A percentile compares a stretch with the other conserved stretches of the same genome.
Evolutionary conservation across 2,329 filamentous ascomycete genomes (phyloP).

Genomic region (Microsporum canis): DNA sequence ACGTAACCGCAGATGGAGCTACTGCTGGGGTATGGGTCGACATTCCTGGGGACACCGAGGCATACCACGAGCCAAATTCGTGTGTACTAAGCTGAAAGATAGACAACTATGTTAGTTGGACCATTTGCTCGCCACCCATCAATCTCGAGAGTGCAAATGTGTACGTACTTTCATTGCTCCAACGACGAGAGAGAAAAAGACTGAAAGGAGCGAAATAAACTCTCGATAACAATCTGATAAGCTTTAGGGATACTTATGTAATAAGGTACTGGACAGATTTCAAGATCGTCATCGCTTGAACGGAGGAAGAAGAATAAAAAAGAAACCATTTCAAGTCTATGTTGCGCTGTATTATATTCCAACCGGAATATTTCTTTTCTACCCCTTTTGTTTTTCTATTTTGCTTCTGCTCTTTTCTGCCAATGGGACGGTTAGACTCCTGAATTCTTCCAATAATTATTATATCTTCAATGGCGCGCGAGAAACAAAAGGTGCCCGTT

Average conservation of each 20-base stretch:
- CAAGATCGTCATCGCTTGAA: conserved; percentile 1
- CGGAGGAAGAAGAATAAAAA: background rate
- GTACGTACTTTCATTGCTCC: background rate
- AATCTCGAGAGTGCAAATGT: background rate
- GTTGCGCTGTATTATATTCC: background rate
- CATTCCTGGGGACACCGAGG: background rate
- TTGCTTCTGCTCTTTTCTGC: background rate
- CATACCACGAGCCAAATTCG: background rate
- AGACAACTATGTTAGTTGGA: background rate
- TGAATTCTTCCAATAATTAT: background rate
- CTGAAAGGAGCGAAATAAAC: background rate
- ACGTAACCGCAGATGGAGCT: conserved; percentile 30
- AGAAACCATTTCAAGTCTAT: background rate
- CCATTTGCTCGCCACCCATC: background rate
- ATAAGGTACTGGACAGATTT: conserved; percentile 6
- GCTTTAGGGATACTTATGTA: background rate
- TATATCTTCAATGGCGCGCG: conserved; percentile 50
- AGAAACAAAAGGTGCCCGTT: conserved; percentile 55
- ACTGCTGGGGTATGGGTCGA: background rate
- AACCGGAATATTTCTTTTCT: background rate
- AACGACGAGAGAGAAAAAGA: background rate
- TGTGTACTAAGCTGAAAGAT: background rate
- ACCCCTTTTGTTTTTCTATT: background rate
- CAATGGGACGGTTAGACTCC: background rate
- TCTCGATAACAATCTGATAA: conserved; percentile 1